Evolutionary conservation across 306 rosid species (phyloP), one percentile per base, ranked within the genome.

Genomic region (Acacia acuminata): DNA sequence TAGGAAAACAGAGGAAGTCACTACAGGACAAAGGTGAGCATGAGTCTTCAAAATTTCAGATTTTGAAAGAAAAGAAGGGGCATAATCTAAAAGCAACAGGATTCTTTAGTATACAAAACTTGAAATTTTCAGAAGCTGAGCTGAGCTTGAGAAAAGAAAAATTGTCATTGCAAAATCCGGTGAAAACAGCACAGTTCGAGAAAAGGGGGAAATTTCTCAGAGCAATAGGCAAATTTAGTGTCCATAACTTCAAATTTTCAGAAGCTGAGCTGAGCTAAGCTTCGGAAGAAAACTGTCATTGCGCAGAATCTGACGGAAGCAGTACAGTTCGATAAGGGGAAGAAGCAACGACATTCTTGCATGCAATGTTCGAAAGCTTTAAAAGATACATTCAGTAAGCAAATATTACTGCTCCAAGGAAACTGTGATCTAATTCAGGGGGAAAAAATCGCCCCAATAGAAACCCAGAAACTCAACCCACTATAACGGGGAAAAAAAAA

Each of bases 311-410:
- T 13, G 51, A 71, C 34, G 61, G 71, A 19, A 79, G 58, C 70
- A 55, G 36, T 8, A 38, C 5, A 77, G 44, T 27, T 16, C 22
- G 60, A 68, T 22, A 34, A 76, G 38, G 64, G 34, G 45, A 63
- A 42, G 17, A 17, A 65, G 80, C 86, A 81, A 87, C 91, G 88
- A 86, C 88, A 87, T 85, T 81, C n/a, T 15, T 47, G 40, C 66
- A 56, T 76, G 30, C 58, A 79, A 48, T 51, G 55, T 10, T 13
- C 10, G 75, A 77, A 81, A 73, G 78, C 34, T 24, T 19, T 17
- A 32, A 24, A 72, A 79, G 40, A 24, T 4, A 10, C 40, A 7
- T n/a, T 70, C 68, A 64, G 71, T n/a, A 42, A 75, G 24, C 44
- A 77, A 24, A 81, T 14, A 22, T 27, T 32, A 84, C 4, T 36